Evolutionary conservation across 495 filamentous ascomycete species (phyloP).

Genomic region (Massariosphaeria phaeospora): DNA sequence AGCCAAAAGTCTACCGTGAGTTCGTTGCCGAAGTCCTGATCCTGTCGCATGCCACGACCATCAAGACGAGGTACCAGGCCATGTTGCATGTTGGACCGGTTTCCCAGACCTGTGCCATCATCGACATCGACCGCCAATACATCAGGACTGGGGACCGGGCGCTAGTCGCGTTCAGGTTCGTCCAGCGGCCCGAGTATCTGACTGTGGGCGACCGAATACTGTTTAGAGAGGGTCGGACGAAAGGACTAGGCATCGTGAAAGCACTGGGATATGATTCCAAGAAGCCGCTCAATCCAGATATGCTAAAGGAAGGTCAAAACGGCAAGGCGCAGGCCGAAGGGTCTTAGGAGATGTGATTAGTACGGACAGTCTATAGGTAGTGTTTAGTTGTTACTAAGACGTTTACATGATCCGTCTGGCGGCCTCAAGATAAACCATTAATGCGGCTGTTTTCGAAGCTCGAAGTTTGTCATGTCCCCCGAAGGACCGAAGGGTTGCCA

Average conservation of each 20-base stretch:
- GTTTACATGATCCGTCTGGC: too few species aligned
- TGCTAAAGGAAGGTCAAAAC: background rate
- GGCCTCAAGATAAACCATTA: too few species aligned
- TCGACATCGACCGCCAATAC: conserved; percentile 93
- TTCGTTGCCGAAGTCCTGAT: conserved; percentile 97
- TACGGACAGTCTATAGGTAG: too few species aligned
- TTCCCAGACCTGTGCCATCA: conserved; percentile 92
- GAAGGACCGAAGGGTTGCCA: too few species aligned
- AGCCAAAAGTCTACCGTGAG: conserved; percentile 78
- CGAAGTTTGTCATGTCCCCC: too few species aligned
- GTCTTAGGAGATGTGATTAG: too few species aligned
- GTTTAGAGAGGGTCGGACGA: conserved; percentile 92
- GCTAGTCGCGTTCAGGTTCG: conserved; percentile 86
- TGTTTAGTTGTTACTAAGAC: too few species aligned
- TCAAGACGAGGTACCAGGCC: conserved; percentile 95
- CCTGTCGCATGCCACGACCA: conserved; percentile 94
- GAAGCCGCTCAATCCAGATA: conserved; percentile 47
- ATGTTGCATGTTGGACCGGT: conserved; percentile 98
- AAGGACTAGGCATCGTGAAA: conserved; percentile 93
- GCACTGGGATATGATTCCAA: conserved; percentile 75
- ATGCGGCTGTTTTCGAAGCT: too few species aligned
- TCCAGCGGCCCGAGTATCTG: conserved; percentile 93
- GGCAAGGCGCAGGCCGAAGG: background rate
- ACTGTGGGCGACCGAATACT: conserved; percentile 81
- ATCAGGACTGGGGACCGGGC: conserved; percentile 93